Evolutionary conservation across 352 stramenopile species (phyloP).

Genomic region (Aphanomyces stellatus): DNA sequence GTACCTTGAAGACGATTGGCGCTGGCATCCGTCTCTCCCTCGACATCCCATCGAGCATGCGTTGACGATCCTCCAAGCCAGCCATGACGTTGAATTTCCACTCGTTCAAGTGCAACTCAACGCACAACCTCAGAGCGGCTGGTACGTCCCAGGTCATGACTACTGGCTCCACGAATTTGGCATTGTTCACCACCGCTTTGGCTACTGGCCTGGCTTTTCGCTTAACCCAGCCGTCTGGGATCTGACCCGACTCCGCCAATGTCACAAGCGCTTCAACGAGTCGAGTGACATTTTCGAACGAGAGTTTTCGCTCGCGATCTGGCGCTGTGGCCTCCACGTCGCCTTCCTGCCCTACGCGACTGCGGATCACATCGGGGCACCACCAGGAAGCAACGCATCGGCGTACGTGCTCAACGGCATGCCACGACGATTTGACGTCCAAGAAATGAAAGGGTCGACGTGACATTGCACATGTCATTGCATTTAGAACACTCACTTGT

Average conservation of each 20-base stretch:
- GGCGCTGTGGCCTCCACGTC: slow-evolving; percentile 26
- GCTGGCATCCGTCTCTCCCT: slow-evolving; percentile 8
- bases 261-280: slow-evolving; percentile 23
- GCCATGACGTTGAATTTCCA: slow-evolving; percentile 12
- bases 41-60: slow-evolving; percentile 20
- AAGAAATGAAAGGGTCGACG: no score
- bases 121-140: slow-evolving; percentile 31
- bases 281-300: slow-evolving; percentile 31
- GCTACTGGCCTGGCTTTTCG: slow-evolving; percentile 57
- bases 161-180: slow-evolving; percentile 53
- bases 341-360: slow-evolving; percentile 21
- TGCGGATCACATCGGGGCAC: slow-evolving; percentile 28
- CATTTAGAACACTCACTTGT: no score
- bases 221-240: slow-evolving; percentile 55
- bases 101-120: slow-evolving; percentile 44
- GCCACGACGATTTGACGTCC: slow-evolving; percentile 32
- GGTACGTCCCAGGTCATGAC: background rate
- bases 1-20: slow-evolving; percentile 65
- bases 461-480: no score
- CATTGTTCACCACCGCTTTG: slow-evolving; percentile 32
- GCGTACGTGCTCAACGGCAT: slow-evolving; percentile 41
- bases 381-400: slow-evolving; percentile 26
- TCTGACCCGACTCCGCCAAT: background rate
- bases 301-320: slow-evolving; percentile 27
- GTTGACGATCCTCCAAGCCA: background rate